Conservation (phyloP, 1,139 yeast genomes). For the Hemisphaericaspora lyxosophila region DNA sequence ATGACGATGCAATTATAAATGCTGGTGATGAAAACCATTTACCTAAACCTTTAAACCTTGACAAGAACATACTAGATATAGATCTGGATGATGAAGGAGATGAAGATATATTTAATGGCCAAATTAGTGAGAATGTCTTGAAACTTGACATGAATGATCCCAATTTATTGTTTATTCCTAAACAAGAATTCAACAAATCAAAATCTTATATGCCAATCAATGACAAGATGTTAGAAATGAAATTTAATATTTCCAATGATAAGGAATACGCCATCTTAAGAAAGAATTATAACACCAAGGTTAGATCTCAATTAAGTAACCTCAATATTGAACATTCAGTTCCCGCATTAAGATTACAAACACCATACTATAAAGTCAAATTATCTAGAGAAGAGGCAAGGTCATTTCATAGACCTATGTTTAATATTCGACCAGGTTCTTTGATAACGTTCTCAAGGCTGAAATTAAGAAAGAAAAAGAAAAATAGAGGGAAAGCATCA, state of each 20-base stretch:
- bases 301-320: conserved; percentile 90
- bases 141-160: conserved; percentile 88
- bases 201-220: conserved; percentile 47
- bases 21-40: conserved; percentile 31
- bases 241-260: conserved; percentile 87
- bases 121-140: conserved; percentile 44
- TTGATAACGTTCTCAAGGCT: conserved; percentile 72
- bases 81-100: conserved; percentile 48
- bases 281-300: conserved; percentile 86
- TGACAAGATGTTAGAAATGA: conserved; percentile 48
- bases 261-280: conserved; percentile 78
- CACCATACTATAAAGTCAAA: conserved; percentile 87
- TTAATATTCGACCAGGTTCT: conserved; percentile 76
- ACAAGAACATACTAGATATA: conserved; percentile 12
- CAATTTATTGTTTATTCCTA: conserved; percentile 63
- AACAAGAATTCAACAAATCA: conserved; percentile 23
- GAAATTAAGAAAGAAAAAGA: conserved; percentile 81
- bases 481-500: conserved; percentile 81
- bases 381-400: conserved; percentile 70
- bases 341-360: conserved; percentile 83
- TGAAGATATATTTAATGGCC: conserved; percentile 78
- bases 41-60: conserved; percentile 14
- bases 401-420: conserved; percentile 76
- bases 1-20: conserved; percentile 63
- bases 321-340: conserved; percentile 87